Conservation (phyloP, 108 stramenopile species). For the Fragilaria crotonensis region DNA sequence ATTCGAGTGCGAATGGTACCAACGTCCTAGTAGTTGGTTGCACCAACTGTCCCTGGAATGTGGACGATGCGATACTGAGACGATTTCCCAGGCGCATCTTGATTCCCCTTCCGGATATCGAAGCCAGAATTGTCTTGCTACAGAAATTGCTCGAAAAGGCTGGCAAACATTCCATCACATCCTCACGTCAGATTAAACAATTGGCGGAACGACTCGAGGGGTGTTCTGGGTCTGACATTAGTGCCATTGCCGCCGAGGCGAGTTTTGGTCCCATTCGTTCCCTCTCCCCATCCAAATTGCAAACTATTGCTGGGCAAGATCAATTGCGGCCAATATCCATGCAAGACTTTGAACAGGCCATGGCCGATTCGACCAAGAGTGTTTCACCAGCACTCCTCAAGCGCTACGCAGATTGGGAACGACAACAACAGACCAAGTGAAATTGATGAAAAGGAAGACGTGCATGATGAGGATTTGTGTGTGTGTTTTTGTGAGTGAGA, state of each 20-base stretch:
- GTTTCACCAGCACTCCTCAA: constrained; percentile 31
- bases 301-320: not conserved
- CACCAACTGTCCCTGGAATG: constrained; percentile 92
- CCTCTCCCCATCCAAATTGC: constrained; percentile 8
- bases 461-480: too few species aligned
- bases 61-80: constrained; percentile 81
- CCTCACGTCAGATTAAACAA: constrained; percentile 10
- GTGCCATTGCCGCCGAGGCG: constrained; percentile 49
- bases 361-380: constrained; percentile 40
- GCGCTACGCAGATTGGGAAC: constrained; percentile 45
- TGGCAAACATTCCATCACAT: constrained; percentile 26
- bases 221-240: constrained; percentile 58
- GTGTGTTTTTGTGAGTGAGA: too few species aligned
- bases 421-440: constrained; percentile 18
- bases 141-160: constrained; percentile 40
- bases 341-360: constrained; percentile 46
- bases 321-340: constrained; percentile 41
- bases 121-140: constrained; percentile 39
- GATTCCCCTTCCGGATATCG: constrained; percentile 82
- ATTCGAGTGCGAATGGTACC: constrained; percentile 6
- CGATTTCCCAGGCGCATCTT: constrained; percentile 91
- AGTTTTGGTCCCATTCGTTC: constrained; percentile 56
- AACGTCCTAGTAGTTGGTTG: constrained; percentile 85
- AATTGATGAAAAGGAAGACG: too few species aligned
- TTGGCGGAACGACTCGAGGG: constrained; percentile 42